These are phyloP conservation scores for Xylaria digitata DNA, from an alignment of 2,329 filamentous ascomycete genomes.

Conservation along the genomic window DNA sequence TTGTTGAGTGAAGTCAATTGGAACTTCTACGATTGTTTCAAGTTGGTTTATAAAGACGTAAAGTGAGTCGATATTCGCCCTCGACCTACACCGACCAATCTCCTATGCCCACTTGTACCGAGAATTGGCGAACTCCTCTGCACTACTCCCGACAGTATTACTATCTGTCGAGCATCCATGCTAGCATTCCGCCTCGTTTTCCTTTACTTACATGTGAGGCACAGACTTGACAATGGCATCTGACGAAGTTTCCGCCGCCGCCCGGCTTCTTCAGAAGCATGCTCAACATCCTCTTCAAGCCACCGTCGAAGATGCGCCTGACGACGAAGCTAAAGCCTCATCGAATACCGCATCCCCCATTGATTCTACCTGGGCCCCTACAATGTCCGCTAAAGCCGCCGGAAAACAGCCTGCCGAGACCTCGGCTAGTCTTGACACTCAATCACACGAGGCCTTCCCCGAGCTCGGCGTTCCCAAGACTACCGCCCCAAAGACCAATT, in stretches of 20 bases:
- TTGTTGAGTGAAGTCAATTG: constrained; percentile 42
- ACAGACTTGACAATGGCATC: constrained; percentile 56
- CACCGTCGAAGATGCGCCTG: constrained; percentile 82
- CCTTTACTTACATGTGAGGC: constrained; percentile 7
- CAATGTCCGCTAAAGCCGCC: constrained; percentile 71
- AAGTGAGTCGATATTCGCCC: constrained; percentile 33
- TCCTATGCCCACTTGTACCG: background rate
- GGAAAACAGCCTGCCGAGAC: constrained; percentile 74
- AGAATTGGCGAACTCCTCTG: background rate
- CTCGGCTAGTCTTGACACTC: constrained; percentile 74
- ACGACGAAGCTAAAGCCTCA: constrained; percentile 78
- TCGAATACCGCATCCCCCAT: constrained; percentile 57
- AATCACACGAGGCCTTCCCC: constrained; percentile 94
- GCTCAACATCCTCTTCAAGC: constrained; percentile 63
- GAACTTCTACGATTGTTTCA: constrained; percentile 31
- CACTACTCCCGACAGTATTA: background rate
- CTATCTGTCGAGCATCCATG: background rate
- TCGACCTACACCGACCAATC: constrained; percentile 14
- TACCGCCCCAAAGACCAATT: constrained; percentile 65
- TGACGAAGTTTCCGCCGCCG: constrained; percentile 65
- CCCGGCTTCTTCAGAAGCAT: constrained; percentile 74
- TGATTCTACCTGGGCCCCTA: constrained; percentile 60
- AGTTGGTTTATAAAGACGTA: constrained; percentile 32
- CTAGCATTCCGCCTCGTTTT: background rate
- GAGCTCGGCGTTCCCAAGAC: constrained; percentile 81